These are phyloP conservation scores for Beauveria rudraprayagi DNA, from an alignment of 2,329 filamentous ascomycete species.

Conservation along the genomic window DNA sequence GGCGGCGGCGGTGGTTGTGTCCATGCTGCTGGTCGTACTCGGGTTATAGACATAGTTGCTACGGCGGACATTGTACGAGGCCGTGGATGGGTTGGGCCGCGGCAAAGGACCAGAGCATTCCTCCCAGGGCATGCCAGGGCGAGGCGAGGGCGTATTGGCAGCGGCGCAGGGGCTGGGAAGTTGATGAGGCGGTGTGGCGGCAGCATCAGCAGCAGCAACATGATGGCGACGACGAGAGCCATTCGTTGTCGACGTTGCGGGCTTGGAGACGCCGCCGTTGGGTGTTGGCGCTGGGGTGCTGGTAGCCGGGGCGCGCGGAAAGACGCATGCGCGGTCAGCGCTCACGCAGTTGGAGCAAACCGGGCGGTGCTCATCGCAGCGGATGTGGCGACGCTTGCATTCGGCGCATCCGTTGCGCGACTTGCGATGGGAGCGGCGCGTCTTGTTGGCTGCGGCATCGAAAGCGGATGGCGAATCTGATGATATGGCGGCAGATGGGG, in stretches of 20 bases:
- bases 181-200: neutral
- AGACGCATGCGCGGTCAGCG: constrained; percentile 29
- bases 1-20: neutral
- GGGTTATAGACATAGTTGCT: constrained; percentile 6
- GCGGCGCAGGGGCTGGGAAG: neutral
- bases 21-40: neutral
- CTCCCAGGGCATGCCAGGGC: neutral
- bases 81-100: neutral
- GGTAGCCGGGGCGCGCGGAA: constrained; percentile 15
- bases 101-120: neutral
- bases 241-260: neutral
- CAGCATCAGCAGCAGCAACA: neutral
- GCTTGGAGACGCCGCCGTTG: neutral
- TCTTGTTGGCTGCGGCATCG: constrained; percentile 19
- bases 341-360: constrained; percentile 32
- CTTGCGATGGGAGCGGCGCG: constrained; percentile 30
- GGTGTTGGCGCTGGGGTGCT: neutral
- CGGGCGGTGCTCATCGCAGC: constrained; percentile 35
- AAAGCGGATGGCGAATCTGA: neutral
- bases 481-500: neutral
- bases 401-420: constrained; percentile 33
- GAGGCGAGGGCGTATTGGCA: neutral
- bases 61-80: neutral
- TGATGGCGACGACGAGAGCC: neutral
- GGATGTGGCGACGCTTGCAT: constrained; percentile 34